Evolutionary conservation across 768 basidiomycete genomes (phyloP).

Genomic region (Tylopilus cervinicoccineus): DNA sequence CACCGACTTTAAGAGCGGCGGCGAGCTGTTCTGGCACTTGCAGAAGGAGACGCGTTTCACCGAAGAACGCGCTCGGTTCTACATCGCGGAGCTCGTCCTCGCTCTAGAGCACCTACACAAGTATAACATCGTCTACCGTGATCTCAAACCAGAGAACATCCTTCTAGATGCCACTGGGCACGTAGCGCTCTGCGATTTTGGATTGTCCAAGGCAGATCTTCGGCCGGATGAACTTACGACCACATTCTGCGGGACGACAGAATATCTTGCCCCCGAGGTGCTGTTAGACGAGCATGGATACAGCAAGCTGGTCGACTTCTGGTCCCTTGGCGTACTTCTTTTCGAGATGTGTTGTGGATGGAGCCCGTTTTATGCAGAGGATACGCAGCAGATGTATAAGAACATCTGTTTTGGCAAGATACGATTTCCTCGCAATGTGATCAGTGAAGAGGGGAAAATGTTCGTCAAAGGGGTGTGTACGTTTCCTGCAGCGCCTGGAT

Average conservation of each 20-base stretch:
- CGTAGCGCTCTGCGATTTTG: conserved; percentile 97
- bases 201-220: conserved; percentile 93
- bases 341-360: conserved; percentile 99
- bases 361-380: conserved; percentile 99
- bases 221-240: conserved; percentile 95
- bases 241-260: conserved; percentile 98
- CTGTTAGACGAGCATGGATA: conserved; percentile 97
- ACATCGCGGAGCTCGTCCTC: conserved; percentile 92
- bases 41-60: conserved; percentile 92
- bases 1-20: conserved; percentile 98
- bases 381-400: conserved; percentile 99
- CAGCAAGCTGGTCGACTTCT: conserved; percentile 98
- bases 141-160: conserved; percentile 98
- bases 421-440: conserved; percentile 94
- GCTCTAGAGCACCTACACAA: conserved; percentile 97
- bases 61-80: conserved; percentile 93
- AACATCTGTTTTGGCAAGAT: conserved; percentile 99
- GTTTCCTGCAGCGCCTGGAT: conserved; percentile 6
- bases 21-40: conserved; percentile 97
- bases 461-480: conserved; percentile 94
- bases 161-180: conserved; percentile 97
- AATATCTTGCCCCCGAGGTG: conserved; percentile 98
- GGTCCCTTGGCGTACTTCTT: conserved; percentile 91
- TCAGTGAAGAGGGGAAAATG: conserved; percentile 96
- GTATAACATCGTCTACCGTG: conserved; percentile 93